Base-by-base conservation (phyloP, 805 yeast genomes). In the Wickerhamiella occidentalis region DNA sequence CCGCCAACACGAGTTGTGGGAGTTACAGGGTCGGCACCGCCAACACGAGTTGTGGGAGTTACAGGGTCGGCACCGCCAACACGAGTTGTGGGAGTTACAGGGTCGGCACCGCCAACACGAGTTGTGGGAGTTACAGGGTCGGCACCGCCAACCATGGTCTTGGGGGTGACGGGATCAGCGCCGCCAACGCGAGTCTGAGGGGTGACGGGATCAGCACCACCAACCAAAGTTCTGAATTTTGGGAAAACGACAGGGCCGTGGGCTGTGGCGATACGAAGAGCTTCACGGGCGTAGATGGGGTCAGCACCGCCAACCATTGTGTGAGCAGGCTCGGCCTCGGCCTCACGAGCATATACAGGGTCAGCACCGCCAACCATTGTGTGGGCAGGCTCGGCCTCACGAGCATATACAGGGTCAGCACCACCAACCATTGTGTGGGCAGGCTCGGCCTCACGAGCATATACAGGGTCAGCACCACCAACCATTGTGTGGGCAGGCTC, bases 1-100 rank as follows among this genome's bases (percentile, higher is more conserved):
- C 38, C 38, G 38, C 38, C 19, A 17, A 33, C 38, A 6, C 11
- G 11, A 33, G 38, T 33, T 3, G 18, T 6, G 4, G 38, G 38
- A 19, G 38, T 33, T 9, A 33, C 38, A 33, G 38, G 38, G 19
- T 33, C 38, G n/a, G 38, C 38, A 33, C 38, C 38, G 38, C 38
- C 19, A 33, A 33, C 38, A 6, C 11, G 9, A 15, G 38, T 15
- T 4, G 11, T 4, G 4, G 19, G 38, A 6, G 38, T 33, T 3
- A 33, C 38, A 15, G 38, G 38, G 19, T 33, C 38, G n/a, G 38
- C 38, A 33, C 38, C 38, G 38, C 38, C 19, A 17, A 33, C 38
- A 6, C 11, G 9, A 17, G 38, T 15, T 4, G 11, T 4, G 5
- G 19, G 38, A 4, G 38, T 33, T 3, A 33, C 38, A 15, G 38